Conservation (phyloP, 345 rosid species). For the Lumnitzera littorea region DNA sequence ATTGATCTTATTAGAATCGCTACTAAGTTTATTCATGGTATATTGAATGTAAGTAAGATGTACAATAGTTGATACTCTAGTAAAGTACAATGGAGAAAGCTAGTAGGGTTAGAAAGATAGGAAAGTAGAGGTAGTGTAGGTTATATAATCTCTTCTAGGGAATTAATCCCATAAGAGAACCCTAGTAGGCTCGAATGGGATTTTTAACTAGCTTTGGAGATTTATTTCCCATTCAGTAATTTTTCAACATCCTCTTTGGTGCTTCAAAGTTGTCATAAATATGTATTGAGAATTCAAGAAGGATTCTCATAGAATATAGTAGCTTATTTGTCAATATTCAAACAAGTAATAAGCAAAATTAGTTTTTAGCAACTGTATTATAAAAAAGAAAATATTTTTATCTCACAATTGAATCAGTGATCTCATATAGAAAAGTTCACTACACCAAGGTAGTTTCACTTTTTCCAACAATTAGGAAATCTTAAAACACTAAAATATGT, state of each 20-base stretch:
- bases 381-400: too few species aligned
- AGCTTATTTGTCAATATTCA: slow-evolving; percentile 35
- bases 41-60: slow-evolving; percentile 90
- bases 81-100: slow-evolving; percentile 48
- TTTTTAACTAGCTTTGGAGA: slow-evolving; percentile 56
- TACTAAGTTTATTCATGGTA: slow-evolving; percentile 65
- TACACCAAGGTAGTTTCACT: neutral
- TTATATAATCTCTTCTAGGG: neutral
- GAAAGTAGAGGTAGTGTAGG: neutral
- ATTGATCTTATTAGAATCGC: slow-evolving; percentile 78
- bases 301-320: slow-evolving; percentile 70
- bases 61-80: slow-evolving; percentile 81
- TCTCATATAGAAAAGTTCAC: neutral
- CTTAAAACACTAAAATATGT: too few species aligned
- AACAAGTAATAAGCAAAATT: neutral
- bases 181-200: slow-evolving; percentile 86
- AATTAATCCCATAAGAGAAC: slow-evolving; percentile 56
- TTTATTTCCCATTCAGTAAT: slow-evolving; percentile 73
- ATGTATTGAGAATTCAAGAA: slow-evolving; percentile 75
- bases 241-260: slow-evolving; percentile 74
- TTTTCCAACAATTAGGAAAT: too few species aligned
- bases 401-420: neutral
- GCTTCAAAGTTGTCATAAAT: slow-evolving; percentile 79
- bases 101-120: too few species aligned
- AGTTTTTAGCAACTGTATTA: neutral